Base-by-base conservation (phyloP, 306 rosid species). In the Pachyrhizus erosus region DNA sequence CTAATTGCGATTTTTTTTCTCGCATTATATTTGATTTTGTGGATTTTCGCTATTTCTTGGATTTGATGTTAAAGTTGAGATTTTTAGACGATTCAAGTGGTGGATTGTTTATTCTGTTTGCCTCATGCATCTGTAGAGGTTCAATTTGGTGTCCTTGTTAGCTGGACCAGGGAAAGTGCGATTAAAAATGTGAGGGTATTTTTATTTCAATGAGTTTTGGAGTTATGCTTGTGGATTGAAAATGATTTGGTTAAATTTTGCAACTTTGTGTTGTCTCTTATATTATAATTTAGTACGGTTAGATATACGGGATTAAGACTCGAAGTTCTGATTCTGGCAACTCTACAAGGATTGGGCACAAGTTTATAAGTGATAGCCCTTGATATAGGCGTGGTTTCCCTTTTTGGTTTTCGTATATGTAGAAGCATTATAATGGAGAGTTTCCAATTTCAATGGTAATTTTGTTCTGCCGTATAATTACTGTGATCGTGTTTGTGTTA, bases 61-160 rank as follows among this genome's bases (percentile, higher is more conserved):
- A 83, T 88, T 88, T 87, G 42, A 64, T 10, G 57, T 33, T 57
- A 23, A 71, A 49, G 78, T 68, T 75, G 84, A 57, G 84, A 72
- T 76, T 73, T 81, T 58, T 82, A 13, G 76, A 74, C 70, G 87
- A 29, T 52, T 73, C 48, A 61, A 88, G 58, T 29, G 85, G 73
- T 78, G 88, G 77, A 75, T 73, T 42, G 67, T 70, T 24, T 69
- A 29, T 80, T 7, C 76, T 75, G 73, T 23, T 69, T 10, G 57
- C 20, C 57, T 39, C 45, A 82, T 24, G 24, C 70, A 27, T 58
- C 51, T 57, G 20, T 68, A 43, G 48, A 13, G 68, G 34, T 79
- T 76, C 57, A 48, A n/a, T 79, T 83, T 49, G 55, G 42, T 73
- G 40, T 52, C 45, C 17, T 72, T 17, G 75, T 76, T 77, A 73